These are phyloP conservation scores for Camelina laxa DNA, from an alignment of 345 rosid genomes.

Conservation along the genomic window DNA sequence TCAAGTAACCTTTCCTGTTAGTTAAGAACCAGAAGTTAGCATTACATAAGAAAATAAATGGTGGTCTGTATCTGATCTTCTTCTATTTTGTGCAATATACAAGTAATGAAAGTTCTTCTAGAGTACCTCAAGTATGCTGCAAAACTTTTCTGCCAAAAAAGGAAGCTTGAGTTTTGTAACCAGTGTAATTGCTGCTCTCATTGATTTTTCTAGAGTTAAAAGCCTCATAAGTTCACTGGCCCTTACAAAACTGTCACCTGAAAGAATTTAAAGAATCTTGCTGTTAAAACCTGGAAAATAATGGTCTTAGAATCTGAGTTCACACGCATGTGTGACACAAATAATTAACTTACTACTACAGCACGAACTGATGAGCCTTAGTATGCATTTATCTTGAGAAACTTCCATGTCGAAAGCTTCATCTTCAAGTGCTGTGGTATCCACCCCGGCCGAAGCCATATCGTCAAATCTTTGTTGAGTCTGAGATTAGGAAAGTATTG, in stretches of 20 bases:
- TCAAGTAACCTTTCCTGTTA: slow-evolving; percentile 75
- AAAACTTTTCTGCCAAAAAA: slow-evolving; percentile 82
- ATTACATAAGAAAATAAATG: background rate
- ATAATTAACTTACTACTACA: slow-evolving; percentile 70
- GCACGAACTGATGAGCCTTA: slow-evolving; percentile 88
- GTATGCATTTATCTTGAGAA: slow-evolving; percentile 90
- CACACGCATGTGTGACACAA: background rate
- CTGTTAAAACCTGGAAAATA: background rate
- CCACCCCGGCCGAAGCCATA: slow-evolving; percentile 54
- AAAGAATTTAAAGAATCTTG: slow-evolving; percentile 9
- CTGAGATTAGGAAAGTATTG: slow-evolving; percentile 50
- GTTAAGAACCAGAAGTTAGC: slow-evolving; percentile 23
- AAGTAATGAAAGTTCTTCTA: background rate
- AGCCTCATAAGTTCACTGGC: slow-evolving; percentile 85
- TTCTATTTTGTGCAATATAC: background rate
- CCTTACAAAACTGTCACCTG: slow-evolving; percentile 86
- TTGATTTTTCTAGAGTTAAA: slow-evolving; percentile 72
- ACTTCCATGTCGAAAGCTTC: slow-evolving; percentile 77
- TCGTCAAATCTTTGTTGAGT: slow-evolving; percentile 69
- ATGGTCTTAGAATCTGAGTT: background rate
- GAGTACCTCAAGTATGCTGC: slow-evolving; percentile 77
- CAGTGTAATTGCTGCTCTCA: slow-evolving; percentile 89
- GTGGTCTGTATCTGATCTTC: background rate
- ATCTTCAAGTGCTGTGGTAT: slow-evolving; percentile 69
- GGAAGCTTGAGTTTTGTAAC: slow-evolving; percentile 93